Evolutionary conservation across 2,329 filamentous ascomycete species (phyloP).

Genomic region (Ceratocystis cacaofunesta): DNA sequence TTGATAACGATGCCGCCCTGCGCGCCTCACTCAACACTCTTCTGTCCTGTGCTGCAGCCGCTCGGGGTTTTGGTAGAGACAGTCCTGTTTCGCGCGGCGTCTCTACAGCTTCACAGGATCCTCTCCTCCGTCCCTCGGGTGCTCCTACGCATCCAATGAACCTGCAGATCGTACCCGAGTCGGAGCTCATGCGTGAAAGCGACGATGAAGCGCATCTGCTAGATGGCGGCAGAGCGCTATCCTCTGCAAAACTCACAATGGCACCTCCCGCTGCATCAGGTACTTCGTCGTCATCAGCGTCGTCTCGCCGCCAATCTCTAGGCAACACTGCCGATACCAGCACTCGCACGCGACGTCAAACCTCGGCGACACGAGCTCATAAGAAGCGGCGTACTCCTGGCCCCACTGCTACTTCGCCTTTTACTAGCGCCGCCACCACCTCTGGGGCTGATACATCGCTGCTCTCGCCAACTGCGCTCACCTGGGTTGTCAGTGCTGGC

Average conservation of each 20-base stretch:
- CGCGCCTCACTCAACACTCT: constrained; percentile 88
- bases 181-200: constrained; percentile 36
- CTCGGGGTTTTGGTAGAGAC: constrained; percentile 52
- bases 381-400: constrained; percentile 42
- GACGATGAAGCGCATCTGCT: neutral
- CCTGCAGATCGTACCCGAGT: constrained; percentile 45
- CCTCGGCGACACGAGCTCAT: constrained; percentile 18
- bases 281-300: neutral
- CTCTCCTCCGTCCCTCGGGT: constrained; percentile 28
- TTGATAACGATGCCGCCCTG: constrained; percentile 84
- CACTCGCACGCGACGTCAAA: neutral
- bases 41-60: constrained; percentile 85
- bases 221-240: constrained; percentile 13
- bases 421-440: constrained; percentile 17
- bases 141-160: constrained; percentile 40
- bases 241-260: constrained; percentile 11
- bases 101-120: constrained; percentile 16
- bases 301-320: neutral
- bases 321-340: constrained; percentile 25
- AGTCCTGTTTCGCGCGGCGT: constrained; percentile 24
- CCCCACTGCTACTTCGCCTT: neutral
- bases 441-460: constrained; percentile 26
- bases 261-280: neutral
- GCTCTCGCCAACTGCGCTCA: constrained; percentile 45
- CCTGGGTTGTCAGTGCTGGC: constrained; percentile 51